These are phyloP conservation scores for Euphorbia corollata DNA, from an alignment of 441 rosid genomes.

Conservation along the genomic window DNA sequence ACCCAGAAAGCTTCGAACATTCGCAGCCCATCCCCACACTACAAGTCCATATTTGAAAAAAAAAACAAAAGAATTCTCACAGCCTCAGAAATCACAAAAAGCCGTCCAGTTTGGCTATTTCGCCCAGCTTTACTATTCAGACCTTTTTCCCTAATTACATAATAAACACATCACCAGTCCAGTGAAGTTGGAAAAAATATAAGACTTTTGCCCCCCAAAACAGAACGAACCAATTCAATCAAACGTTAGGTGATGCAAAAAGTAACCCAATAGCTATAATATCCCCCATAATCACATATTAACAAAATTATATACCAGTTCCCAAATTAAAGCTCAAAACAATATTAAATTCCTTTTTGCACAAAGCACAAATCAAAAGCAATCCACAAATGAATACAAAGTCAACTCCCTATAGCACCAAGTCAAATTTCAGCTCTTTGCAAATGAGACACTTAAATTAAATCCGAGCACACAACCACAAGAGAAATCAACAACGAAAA, in stretches of 20 bases:
- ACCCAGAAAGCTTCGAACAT: conserved; percentile 40
- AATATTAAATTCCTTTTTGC: neutral
- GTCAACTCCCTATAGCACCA: conserved; percentile 19
- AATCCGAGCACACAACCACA: conserved; percentile 10
- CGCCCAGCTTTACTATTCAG: conserved; percentile 14
- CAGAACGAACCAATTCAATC: conserved; percentile 12
- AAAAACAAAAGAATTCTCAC: neutral
- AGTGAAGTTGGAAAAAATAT: neutral
- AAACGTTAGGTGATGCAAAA: conserved; percentile 12
- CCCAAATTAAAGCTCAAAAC: conserved; percentile 3
- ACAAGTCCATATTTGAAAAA: conserved; percentile 12
- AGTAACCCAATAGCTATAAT: conserved; percentile 17
- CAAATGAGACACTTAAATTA: conserved; percentile 8
- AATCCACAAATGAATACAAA: conserved; percentile 7
- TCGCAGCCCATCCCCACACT: conserved; percentile 44
- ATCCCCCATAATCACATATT: conserved; percentile 11
- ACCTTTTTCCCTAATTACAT: conserved; percentile 8
- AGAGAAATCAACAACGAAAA: neutral
- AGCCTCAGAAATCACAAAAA: conserved; percentile 3
- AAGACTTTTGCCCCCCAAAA: conserved; percentile 8
- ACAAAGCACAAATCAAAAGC: conserved; percentile 5
- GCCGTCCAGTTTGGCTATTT: conserved; percentile 5
- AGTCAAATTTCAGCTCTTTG: conserved; percentile 16
- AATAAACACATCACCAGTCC: conserved; percentile 11
- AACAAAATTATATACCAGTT: neutral